Conservation (phyloP, 306 rosid species). For the Arachis stenosperma region DNA sequence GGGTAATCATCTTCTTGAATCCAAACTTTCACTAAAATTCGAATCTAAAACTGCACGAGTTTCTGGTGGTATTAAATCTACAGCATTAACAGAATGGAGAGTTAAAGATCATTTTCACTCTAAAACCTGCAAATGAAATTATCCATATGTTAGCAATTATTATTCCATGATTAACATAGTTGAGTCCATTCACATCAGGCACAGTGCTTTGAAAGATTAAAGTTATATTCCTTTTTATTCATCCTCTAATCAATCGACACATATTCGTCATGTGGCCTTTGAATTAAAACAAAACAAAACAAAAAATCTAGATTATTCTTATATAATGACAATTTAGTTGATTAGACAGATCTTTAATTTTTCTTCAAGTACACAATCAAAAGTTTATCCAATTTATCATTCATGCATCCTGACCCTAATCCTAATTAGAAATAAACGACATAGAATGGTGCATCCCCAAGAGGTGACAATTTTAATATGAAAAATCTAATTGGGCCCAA, state of each 20-base stretch:
- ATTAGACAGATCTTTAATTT: neutral
- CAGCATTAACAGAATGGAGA: too few species aligned
- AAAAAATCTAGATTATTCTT: neutral
- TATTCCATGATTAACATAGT: neutral
- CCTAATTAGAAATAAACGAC: neutral
- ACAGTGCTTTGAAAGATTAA: too few species aligned
- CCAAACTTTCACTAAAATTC: too few species aligned
- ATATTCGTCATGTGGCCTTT: neutral
- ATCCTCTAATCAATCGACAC: neutral
- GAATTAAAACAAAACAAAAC: neutral
- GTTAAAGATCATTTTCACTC: too few species aligned
- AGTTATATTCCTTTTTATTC: too few species aligned
- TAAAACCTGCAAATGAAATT: too few species aligned
- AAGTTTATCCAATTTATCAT: neutral
- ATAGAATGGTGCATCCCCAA: neutral
- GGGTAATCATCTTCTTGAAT: too few species aligned
- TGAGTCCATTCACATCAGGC: neutral
- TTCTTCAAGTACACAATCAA: neutral
- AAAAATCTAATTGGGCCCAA: constrained; percentile 15
- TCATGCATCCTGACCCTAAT: neutral
- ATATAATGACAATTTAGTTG: neutral
- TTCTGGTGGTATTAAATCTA: too few species aligned
- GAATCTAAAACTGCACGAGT: too few species aligned
- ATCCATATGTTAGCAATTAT: neutral
- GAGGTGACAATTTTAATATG: neutral